A percentile compares a stretch with the other conserved stretches of the same genome.
These are phyloP conservation scores for Rhodomyrtus psidioides DNA, from an alignment of 441 rosid species.

Conservation along the genomic window DNA sequence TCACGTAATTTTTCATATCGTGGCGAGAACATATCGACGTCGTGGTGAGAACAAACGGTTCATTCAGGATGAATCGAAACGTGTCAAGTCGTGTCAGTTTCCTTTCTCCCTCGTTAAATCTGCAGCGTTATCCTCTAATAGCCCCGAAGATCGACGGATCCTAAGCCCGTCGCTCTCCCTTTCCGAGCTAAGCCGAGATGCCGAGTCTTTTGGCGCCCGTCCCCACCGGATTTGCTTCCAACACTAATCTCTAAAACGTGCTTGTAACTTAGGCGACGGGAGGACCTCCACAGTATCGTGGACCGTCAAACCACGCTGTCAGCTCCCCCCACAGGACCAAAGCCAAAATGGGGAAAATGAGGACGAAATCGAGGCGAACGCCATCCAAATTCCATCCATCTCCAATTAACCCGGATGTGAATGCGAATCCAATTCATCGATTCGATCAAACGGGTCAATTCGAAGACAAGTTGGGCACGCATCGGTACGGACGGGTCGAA, in stretches of 20 bases:
- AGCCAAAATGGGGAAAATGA: neutral
- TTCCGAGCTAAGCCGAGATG: neutral
- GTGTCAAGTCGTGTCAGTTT: neutral
- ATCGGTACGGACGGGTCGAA: neutral
- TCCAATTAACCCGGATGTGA: neutral
- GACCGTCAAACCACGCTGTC: neutral
- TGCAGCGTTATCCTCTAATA: neutral
- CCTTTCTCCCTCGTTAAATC: fast-evolving
- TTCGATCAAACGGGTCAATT: neutral
- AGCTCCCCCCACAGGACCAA: neutral
- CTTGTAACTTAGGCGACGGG: neutral
- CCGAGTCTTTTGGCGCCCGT: neutral
- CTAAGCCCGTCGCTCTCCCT: neutral
- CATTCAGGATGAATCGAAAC: neutral
- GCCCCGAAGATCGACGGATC: fast-evolving
- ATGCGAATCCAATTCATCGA: neutral
- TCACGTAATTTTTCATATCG: neutral
- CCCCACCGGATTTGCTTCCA: neutral
- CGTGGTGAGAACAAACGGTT: neutral
- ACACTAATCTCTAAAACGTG: neutral
- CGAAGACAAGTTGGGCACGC: neutral
- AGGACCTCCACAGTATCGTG: neutral
- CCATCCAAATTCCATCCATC: neutral
- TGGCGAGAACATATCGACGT: neutral
- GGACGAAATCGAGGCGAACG: neutral